phyloP scores from a whole-genome alignment of 2,329 filamentous ascomycete species.

The Fusarium tanahbumbuense region DNA sequence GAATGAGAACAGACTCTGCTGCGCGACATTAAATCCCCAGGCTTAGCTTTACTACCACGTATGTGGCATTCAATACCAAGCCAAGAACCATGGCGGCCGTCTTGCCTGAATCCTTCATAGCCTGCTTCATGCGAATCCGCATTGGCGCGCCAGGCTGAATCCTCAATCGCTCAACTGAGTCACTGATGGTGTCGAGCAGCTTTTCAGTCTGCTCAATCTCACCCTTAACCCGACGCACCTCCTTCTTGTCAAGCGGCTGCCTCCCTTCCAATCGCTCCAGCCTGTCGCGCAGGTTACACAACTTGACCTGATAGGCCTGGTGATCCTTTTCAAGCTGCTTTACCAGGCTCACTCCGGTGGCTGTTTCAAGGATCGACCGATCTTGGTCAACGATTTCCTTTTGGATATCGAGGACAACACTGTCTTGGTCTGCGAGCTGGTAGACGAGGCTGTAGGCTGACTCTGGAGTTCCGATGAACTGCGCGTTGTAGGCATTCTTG shows the following conservation, averaged over 20 bases:
- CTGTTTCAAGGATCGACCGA: neutral
- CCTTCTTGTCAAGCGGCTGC: neutral
- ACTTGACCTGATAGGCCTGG: neutral
- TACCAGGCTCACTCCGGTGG: neutral
- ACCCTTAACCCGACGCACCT: neutral
- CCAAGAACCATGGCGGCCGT: neutral
- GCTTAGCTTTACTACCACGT: accelerated
- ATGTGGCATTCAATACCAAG: neutral
- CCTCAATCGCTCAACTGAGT: neutral
- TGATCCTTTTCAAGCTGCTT: neutral
- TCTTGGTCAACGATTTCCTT: neutral
- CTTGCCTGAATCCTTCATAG: neutral
- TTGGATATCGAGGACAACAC: neutral
- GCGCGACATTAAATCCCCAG: no score
- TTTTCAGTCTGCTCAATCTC: neutral
- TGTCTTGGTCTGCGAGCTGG: neutral
- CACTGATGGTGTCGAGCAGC: neutral
- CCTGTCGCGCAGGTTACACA: neutral
- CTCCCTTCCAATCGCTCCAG: neutral
- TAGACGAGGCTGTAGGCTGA: neutral
- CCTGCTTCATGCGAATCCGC: neutral
- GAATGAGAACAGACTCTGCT: no score
- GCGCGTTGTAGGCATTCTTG: neutral
- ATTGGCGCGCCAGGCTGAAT: neutral
- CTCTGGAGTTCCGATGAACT: neutral